These are phyloP conservation scores for Thermoascus crustaceus DNA, from an alignment of 2,329 filamentous ascomycete genomes.

Conservation along the genomic window DNA sequence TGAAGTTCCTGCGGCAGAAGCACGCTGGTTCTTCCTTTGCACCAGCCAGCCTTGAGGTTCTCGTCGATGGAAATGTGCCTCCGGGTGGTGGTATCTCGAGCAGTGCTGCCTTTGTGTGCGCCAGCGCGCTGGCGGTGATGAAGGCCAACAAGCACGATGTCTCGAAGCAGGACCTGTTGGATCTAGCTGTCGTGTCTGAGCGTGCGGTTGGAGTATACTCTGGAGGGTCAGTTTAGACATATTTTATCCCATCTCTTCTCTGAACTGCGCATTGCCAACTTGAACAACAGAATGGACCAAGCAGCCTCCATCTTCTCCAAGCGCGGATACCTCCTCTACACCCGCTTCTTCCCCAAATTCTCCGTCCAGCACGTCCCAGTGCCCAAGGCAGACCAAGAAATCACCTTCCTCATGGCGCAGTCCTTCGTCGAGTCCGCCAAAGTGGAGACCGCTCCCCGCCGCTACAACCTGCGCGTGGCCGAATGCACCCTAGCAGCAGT, in stretches of 20 bases:
- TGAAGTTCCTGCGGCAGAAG: constrained; percentile 63
- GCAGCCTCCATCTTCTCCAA: constrained; percentile 89
- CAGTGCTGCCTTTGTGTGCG: constrained; percentile 86
- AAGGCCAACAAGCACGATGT: constrained; percentile 74
- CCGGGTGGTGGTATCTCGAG: constrained; percentile 87
- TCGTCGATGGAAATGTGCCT: constrained; percentile 87
- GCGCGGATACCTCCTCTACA: constrained; percentile 77
- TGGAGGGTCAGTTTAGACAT: constrained; percentile 58
- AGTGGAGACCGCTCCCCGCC: constrained; percentile 81
- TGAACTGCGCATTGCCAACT: constrained; percentile 15
- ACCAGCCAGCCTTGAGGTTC: constrained; percentile 72
- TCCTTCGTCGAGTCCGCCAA: constrained; percentile 93
- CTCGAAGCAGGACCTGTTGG: constrained; percentile 84
- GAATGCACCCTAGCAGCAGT: constrained; percentile 84
- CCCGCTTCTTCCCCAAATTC: constrained; percentile 77
- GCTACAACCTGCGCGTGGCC: constrained; percentile 95
- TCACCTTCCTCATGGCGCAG: constrained; percentile 89
- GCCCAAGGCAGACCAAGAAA: constrained; percentile 69
- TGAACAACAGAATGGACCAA: constrained; percentile 76
- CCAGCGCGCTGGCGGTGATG: constrained; percentile 81
- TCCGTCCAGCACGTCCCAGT: constrained; percentile 70
- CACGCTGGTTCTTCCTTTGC: constrained; percentile 54
- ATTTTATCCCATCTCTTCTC: background rate
- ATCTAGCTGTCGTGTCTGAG: constrained; percentile 91
- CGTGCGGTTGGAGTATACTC: constrained; percentile 92